Base-by-base conservation (phyloP, 2,329 filamentous ascomycete genomes). In the Biscogniauxia marginata region DNA sequence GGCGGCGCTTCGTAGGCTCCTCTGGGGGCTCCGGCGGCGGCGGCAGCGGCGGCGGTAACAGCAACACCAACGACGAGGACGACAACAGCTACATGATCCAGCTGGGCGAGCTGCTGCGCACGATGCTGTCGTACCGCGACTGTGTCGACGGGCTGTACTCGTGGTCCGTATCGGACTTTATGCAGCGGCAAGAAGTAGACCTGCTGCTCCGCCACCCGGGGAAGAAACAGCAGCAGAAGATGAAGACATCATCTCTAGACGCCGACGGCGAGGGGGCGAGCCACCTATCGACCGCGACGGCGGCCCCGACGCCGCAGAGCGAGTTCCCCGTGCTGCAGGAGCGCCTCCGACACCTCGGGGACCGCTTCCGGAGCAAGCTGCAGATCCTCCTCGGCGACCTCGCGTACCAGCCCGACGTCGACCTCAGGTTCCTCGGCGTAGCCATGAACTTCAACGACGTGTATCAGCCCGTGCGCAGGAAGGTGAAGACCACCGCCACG, bases 401-500 rank as follows among this genome's bases (percentile, higher is more conserved):
- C 61, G 89, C 91, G 7, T 93, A 96, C 74, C 93, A 98, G 74
- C 88, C 92, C 0, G 95, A 99, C 71, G 87, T 93, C 51, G 95
- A 99, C 72, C 91, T 99, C 86, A 83, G 93, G 53, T 98, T 98
- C 79, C 76, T 99, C 63, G 95, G 91, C 43, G 92, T 98, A 48
- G 90, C 95, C 44, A 98, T 99, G 91, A 99, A 98, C 75, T 99
- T 98, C 75, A 99, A 99, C 74, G 93, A 98, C 71, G 90, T 96
- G 22, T 98, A 98, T 73, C 84, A 90, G 73, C 90, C 91, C 13
- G 84, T 87, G 46, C 81, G 86, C 66, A 83, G 87, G 71, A 86
- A 86, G 74, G 75, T 81, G 56, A 80, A 77, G 72, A 51, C 63
- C 23, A 66, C 63, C 11, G 55, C 66, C n/a, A n/a, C n/a, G n/a